These are phyloP conservation scores for Talaromyces borbonicus DNA, from an alignment of 495 filamentous ascomycete species.

Conservation along the genomic window DNA sequence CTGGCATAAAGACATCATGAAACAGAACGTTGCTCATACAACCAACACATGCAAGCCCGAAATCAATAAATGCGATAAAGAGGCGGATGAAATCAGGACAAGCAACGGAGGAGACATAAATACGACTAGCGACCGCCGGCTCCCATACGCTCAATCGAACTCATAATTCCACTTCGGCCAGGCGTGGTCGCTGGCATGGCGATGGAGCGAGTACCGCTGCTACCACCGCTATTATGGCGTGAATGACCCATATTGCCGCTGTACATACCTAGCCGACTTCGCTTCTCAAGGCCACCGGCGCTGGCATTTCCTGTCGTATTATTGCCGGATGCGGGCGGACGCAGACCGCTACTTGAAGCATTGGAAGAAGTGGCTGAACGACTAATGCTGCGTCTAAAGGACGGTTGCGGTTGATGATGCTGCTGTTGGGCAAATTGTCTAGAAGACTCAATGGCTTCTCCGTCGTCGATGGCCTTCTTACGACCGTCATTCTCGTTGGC, in stretches of 20 bases:
- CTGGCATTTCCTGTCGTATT: conserved; percentile 10
- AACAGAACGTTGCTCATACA: too few relatives aligned
- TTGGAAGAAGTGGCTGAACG: conserved; percentile 1
- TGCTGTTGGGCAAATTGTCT: neutral
- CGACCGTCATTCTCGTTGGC: neutral
- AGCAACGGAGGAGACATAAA: neutral
- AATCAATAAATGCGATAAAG: neutral
- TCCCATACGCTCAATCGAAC: conserved; percentile 63
- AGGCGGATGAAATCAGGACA: neutral
- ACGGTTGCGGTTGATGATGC: conserved; percentile 9
- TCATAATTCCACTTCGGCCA: conserved; percentile 55
- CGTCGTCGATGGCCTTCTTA: neutral
- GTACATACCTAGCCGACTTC: conserved; percentile 15
- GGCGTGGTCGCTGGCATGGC: conserved; percentile 27
- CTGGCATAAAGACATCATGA: too few relatives aligned
- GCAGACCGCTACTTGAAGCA: conserved; percentile 22
- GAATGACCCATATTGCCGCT: conserved; percentile 10
- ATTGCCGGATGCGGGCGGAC: conserved; percentile 17
- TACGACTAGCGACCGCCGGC: conserved; percentile 17
- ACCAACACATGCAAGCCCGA: too few relatives aligned
- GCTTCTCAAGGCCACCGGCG: conserved; percentile 17
- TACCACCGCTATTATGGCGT: conserved; percentile 24
- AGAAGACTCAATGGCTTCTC: neutral
- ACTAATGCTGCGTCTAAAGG: conserved; percentile 18
- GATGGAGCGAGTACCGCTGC: conserved; percentile 32